A percentile compares a stretch with the other conserved stretches of the same genome.
Conservation (phyloP, 164 flowering plant genomes). For the Magnolia kwangsiensis region DNA sequence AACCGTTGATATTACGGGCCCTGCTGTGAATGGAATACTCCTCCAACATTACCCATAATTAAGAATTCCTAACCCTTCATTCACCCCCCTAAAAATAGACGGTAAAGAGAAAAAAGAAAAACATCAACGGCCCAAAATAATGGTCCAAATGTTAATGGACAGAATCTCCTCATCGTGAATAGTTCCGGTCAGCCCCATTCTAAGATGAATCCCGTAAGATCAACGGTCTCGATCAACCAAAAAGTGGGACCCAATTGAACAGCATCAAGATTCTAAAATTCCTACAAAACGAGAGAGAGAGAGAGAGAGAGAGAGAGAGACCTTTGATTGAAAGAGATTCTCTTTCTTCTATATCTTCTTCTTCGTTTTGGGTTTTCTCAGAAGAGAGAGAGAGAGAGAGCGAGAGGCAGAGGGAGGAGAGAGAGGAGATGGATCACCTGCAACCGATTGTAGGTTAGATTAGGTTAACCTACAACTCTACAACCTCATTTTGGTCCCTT, state of each 20-base stretch:
- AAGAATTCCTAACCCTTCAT: not conserved
- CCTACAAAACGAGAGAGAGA: not conserved
- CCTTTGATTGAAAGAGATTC: not conserved
- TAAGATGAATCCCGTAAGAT: not conserved
- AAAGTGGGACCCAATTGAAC: not conserved
- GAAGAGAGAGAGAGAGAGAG: not conserved
- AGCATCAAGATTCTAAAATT: not conserved
- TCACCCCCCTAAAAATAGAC: not conserved
- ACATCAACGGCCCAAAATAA: not conserved
- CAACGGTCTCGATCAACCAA: not conserved
- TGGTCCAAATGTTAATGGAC: not conserved
- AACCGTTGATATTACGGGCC: not conserved
- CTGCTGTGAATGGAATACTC: not conserved
- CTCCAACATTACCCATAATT: not conserved
- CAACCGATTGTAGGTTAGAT: not conserved
- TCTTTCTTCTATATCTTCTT: not conserved
- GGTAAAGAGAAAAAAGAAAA: not conserved
- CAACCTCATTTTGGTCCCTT: not conserved
- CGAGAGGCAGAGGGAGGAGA: not conserved
- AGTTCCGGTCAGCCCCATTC: too few species aligned
- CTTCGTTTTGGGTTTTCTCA: not conserved
- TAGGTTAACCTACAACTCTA: not conserved
- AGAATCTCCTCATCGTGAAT: too few species aligned
- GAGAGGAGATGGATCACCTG: not conserved
- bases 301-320: not conserved